Base-by-base conservation (phyloP, 2,329 filamentous ascomycete species). In the Plectosphaerella sp. region DNA sequence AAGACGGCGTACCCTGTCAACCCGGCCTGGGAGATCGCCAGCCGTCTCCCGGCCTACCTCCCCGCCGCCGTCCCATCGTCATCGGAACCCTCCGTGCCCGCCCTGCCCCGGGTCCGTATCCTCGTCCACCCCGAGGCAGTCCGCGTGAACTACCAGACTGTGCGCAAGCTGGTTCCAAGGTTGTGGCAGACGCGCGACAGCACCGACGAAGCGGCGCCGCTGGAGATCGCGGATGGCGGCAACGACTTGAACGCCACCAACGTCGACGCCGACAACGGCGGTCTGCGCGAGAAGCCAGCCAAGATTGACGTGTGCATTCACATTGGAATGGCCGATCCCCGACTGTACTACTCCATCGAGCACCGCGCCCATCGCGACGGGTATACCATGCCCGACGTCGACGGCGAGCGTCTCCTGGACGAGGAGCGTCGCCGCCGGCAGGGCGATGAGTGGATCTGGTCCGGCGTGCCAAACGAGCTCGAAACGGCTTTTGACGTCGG, bases 21-120 rank as follows among this genome's bases (percentile, higher is more conserved):
- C 64, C 89, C 91, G 9, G 91, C 90, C 3, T 92, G 83, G 79
- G 81, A 92, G 64, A 92, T 96, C 63, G 84, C 87, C 47, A 77
- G 75, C 24, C 75, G 73, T 18, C 80, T 95, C n/a, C 86, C 89
- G 4, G 67, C 78, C 3, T 78, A 80, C 59, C 78, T 92, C 5
- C 80, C 83, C 3, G 10, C 48, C 36, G 20, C 18, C 33, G 33
- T 22, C 18, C 70, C 76, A 1, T 66, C 75, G 14, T 67, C 71
- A 56, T 59, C 62, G 52, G 60, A 73, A 54, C 66, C 66, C 11
- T 48, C 58, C 47, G 41, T 63, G n/a, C 22, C 53, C n/a, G 50
- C 52, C 43, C 56, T 71, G 18, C 74, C 72, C 14, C 72, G 75
- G 10, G 81, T 90, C 51, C 80, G 79, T 58, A 80, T 91, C 56